phyloP scores from a whole-genome alignment of 345 rosid genomes.

The Syzygium aqueum region DNA sequence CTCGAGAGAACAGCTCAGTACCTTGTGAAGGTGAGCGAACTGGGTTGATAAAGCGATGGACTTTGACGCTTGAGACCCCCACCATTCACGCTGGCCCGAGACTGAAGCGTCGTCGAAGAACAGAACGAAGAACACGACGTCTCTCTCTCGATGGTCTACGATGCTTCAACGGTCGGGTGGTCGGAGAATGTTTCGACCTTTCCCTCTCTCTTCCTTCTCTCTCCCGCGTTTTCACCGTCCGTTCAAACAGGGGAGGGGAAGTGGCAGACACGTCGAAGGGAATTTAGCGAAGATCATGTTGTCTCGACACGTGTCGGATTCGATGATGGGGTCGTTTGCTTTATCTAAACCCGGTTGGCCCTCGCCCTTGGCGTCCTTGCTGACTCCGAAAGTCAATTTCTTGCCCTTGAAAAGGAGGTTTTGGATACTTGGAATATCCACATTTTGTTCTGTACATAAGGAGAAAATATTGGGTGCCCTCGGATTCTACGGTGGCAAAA shows the following conservation, averaged over 20 bases:
- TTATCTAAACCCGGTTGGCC: not conserved
- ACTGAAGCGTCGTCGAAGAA: slow-evolving; percentile 17
- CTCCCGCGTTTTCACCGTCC: not conserved
- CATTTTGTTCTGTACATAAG: not conserved
- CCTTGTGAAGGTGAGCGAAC: slow-evolving; percentile 34
- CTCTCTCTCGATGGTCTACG: not conserved
- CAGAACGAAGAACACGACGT: slow-evolving; percentile 42
- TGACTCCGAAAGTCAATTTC: not conserved
- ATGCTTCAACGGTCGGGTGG: not conserved
- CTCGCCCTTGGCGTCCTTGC: not conserved
- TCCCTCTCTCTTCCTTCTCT: not conserved
- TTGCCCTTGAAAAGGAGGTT: not conserved
- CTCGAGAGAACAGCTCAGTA: not conserved
- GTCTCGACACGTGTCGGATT: not conserved
- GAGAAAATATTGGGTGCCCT: too few species aligned
- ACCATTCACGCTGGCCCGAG: slow-evolving; percentile 35
- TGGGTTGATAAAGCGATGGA: slow-evolving; percentile 20
- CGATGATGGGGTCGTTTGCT: not conserved
- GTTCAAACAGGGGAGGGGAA: not conserved
- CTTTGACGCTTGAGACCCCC: slow-evolving; percentile 33
- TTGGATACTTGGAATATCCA: not conserved
- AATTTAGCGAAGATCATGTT: not conserved
- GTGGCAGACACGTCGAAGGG: not conserved
- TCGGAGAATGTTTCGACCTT: not conserved
- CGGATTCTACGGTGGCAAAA: too few species aligned